These are phyloP conservation scores for Cichorium intybus DNA, from an alignment of 140 eudicot genomes.

Conservation along the genomic window DNA sequence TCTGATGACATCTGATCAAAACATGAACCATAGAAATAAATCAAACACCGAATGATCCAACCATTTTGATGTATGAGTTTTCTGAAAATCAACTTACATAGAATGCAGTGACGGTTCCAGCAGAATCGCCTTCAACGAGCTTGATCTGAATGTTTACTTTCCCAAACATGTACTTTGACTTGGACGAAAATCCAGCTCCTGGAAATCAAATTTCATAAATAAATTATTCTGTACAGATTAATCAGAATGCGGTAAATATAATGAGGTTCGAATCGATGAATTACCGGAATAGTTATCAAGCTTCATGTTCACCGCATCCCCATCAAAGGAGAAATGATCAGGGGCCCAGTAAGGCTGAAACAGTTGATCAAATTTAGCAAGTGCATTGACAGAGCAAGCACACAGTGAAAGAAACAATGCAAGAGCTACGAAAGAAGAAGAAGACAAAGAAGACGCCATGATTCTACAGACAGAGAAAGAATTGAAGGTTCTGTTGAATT, in stretches of 20 bases:
- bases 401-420: slow-evolving; percentile 12
- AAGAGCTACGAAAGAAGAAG: background rate
- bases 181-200: slow-evolving; percentile 97
- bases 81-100: slow-evolving; percentile 50
- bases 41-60: background rate
- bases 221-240: background rate
- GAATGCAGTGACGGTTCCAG: slow-evolving; percentile 98
- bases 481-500: background rate
- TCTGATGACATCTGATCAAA: slow-evolving; percentile 87
- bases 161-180: slow-evolving; percentile 89
- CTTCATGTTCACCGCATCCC: slow-evolving; percentile 80
- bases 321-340: slow-evolving; percentile 70
- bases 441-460: slow-evolving; percentile 16
- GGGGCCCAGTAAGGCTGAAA: slow-evolving; percentile 85
- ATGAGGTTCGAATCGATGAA: background rate
- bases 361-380: slow-evolving; percentile 57
- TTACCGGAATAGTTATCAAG: slow-evolving; percentile 87
- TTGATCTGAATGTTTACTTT: slow-evolving; percentile 77
- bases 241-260: background rate
- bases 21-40: background rate
- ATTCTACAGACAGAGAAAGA: background rate
- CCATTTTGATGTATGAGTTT: background rate
- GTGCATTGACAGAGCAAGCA: slow-evolving; percentile 29
- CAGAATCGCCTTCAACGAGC: slow-evolving; percentile 96
- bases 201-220: slow-evolving; percentile 5